phyloP scores from a whole-genome alignment of 2,329 filamentous ascomycete species.

The Aspergillus carbonarius region DNA sequence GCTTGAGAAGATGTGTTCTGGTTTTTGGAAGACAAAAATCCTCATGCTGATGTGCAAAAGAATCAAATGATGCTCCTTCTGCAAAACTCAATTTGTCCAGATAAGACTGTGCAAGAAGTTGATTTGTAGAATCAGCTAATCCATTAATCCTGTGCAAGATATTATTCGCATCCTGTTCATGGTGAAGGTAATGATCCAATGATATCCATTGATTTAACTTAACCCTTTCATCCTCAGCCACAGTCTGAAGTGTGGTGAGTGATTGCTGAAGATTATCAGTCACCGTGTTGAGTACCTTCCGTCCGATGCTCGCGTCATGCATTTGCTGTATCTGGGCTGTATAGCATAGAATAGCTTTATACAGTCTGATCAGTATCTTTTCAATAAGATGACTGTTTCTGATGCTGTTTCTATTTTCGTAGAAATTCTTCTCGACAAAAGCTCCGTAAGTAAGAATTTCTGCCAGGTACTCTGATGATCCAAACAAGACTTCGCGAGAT shows the following conservation, averaged over 20 bases:
- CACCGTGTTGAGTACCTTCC: background rate
- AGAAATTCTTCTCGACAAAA: conserved; percentile 16
- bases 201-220: background rate
- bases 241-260: background rate
- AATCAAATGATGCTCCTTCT: background rate
- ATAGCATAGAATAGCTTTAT: conserved; percentile 21
- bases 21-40: background rate
- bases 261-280: background rate
- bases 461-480: too few species aligned
- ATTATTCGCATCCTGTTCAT: background rate
- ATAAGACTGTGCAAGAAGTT: background rate
- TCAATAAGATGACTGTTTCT: background rate
- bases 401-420: background rate
- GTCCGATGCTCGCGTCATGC: background rate
- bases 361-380: conserved; percentile 12
- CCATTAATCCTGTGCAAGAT: background rate
- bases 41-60: background rate
- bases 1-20: background rate
- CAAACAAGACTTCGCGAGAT: background rate
- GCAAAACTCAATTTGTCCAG: background rate
- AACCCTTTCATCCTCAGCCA: background rate
- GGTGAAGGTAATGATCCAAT: background rate
- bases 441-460: too few species aligned
- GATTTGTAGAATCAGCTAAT: background rate
- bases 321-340: conserved; percentile 6